Evolutionary conservation across 495 filamentous ascomycete species (phyloP), one percentile per base, ranked within the genome.

Genomic region (Aspergillus homomorphus): DNA sequence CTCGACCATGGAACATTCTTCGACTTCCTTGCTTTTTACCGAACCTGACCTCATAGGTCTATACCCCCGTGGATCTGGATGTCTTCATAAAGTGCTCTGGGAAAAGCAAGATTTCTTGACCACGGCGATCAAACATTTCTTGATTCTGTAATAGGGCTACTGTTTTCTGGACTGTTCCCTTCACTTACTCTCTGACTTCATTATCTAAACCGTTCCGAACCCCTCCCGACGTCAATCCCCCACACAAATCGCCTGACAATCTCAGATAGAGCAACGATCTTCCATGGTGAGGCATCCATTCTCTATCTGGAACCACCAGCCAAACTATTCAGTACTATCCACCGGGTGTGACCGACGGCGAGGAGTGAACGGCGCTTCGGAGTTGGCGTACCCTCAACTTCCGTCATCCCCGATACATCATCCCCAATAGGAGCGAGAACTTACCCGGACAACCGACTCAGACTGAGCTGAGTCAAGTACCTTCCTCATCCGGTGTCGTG

Each of bases 191-290:
- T 38, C 33, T 38, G 12, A 38, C 33, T 38, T 38, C 33, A 38
- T 38, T 38, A 38, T 12, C 15, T 38, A 38, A 38, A 38, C 7
- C 10, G 12, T 9, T 38, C 5, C 5, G 6, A 38, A 12, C 15
- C 33, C 33, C 19, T 19, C 18, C 9, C 46, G 26, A 50, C 46
- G 46, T 50, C 46, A 50, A 50, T 23, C 46, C 46, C 46, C 46
- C 19, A 6, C 19, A n/a, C 20, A 16, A 22, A 50, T 50, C 21
- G 22, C 46, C 46, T 50, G 46, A 28, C 46, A 28, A 50, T 28
- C 12, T 38, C 46, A 28, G 16, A 50, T 23, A 10, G 21, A 50
- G 46, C 46, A 50, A 26, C 21, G 46, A 50, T 50, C 15, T 50
- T 26, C 46, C 21, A 28, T 18, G 2, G 19, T 24, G 22, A 50